Percentiles rank a stretch among this genome's conserved stretches.
These are phyloP conservation scores for Pseudogymnoascus sp. DNA, from an alignment of 2,329 filamentous ascomycete species.

Conservation along the genomic window DNA sequence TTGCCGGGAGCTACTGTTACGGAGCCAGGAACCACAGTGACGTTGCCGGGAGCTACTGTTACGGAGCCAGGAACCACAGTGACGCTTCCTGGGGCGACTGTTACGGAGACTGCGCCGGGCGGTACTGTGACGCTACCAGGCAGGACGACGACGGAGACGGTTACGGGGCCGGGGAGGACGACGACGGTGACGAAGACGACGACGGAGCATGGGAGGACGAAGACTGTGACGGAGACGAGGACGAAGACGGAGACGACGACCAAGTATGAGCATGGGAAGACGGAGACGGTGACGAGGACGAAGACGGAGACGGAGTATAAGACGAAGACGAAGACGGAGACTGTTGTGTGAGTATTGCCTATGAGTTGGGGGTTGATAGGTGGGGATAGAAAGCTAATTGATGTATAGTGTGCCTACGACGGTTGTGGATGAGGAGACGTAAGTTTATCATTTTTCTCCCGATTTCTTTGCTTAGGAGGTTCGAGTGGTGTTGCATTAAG, in stretches of 20 bases:
- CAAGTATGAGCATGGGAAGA: neutral
- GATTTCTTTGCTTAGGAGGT: neutral
- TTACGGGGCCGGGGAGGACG: neutral
- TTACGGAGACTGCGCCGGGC: neutral
- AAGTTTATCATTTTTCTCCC: neutral
- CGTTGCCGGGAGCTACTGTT: neutral
- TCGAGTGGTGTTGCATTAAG: neutral
- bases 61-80: neutral
- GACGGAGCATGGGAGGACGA: neutral
- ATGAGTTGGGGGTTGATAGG: neutral
- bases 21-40: too few species aligned
- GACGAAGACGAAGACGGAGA: neutral
- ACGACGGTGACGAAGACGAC: constrained; percentile 14
- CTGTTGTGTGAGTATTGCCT: neutral
- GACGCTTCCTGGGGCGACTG: neutral
- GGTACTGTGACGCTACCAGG: neutral
- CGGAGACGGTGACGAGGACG: neutral
- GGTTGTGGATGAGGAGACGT: neutral
- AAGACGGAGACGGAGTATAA: neutral
- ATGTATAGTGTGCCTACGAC: neutral
- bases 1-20: neutral
- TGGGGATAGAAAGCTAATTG: neutral
- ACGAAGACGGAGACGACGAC: neutral
- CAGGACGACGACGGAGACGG: too few species aligned
- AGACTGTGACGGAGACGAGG: neutral